Evolutionary conservation across 2,329 filamentous ascomycete genomes (phyloP).

Genomic region (Verticillium albo-atrum): DNA sequence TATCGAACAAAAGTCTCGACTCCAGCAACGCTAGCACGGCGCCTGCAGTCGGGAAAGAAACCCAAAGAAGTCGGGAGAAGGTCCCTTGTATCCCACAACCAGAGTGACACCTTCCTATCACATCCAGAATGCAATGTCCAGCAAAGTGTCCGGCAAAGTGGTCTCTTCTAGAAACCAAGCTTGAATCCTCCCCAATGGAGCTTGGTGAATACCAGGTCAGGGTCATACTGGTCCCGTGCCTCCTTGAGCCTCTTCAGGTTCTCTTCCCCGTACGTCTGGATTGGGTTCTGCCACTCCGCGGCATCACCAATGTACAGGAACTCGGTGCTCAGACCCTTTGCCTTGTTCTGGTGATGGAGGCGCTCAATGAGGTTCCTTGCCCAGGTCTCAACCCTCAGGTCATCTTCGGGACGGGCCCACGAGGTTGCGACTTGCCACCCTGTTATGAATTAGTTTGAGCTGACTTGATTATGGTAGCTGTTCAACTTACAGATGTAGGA

Average conservation of each 20-base stretch:
- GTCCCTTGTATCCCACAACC: no score
- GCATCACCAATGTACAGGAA: slow-evolving; percentile 33
- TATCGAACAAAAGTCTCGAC: no score
- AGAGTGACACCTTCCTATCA: no score
- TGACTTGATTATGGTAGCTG: no score
- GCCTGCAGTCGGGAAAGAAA: no score
- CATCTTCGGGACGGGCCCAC: slow-evolving; percentile 28
- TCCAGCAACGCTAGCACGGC: no score
- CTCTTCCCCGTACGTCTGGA: slow-evolving; percentile 22
- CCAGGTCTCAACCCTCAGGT: slow-evolving; percentile 29
- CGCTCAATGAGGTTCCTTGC: slow-evolving; percentile 19
- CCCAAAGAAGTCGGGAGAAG: no score
- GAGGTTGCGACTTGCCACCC: slow-evolving; percentile 32
- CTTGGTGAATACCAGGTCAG: slow-evolving; percentile 19
- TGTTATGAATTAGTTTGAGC: slow-evolving; percentile 6
- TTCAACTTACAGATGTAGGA: slow-evolving; percentile 22
- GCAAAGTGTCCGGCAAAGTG: no score
- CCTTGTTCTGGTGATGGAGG: slow-evolving; percentile 24
- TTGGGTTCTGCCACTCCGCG: slow-evolving; percentile 30
- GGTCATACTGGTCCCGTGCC: slow-evolving; percentile 26
- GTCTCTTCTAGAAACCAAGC: slow-evolving; percentile 2
- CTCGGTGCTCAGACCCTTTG: slow-evolving; percentile 23
- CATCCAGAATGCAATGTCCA: neutral
- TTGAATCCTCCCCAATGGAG: slow-evolving; percentile 32
- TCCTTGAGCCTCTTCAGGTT: slow-evolving; percentile 27